phyloP scores from a whole-genome alignment of 768 basidiomycete species.

The Russula sp. region DNA sequence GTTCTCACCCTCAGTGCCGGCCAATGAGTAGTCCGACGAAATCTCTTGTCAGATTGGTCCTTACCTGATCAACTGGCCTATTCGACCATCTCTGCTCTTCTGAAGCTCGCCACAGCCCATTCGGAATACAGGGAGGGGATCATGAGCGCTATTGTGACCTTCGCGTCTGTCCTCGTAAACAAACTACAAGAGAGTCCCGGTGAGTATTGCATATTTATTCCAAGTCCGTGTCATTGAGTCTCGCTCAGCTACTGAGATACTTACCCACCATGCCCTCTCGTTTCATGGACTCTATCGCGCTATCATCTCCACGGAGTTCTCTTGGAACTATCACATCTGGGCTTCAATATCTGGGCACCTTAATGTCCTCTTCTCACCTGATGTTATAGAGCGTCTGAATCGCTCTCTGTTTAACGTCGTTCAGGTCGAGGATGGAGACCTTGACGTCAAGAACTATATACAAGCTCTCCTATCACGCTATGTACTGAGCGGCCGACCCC shows the following conservation, averaged over 20 bases:
- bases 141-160: slow-evolving; percentile 53
- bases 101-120: slow-evolving; percentile 56
- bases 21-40: background rate
- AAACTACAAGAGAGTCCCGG: slow-evolving; percentile 49
- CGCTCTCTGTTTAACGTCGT: slow-evolving; percentile 57
- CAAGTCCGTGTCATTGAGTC: background rate
- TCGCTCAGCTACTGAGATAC: slow-evolving; percentile 54
- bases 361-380: slow-evolving; percentile 55
- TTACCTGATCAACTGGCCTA: slow-evolving; percentile 80
- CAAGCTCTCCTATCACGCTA: slow-evolving; percentile 73
- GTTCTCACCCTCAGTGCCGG: slow-evolving; percentile 9
- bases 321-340: slow-evolving; percentile 71
- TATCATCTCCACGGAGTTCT: slow-evolving; percentile 68
- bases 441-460: slow-evolving; percentile 51
- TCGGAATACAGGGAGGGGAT: slow-evolving; percentile 44
- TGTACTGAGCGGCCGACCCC: slow-evolving; percentile 64
- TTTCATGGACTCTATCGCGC: slow-evolving; percentile 86
- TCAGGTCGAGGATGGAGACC: slow-evolving; percentile 47
- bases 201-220: slow-evolving; percentile 33
- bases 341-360: slow-evolving; percentile 46
- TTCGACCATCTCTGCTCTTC: slow-evolving; percentile 69
- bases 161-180: slow-evolving; percentile 51
- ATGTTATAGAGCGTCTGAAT: slow-evolving; percentile 67
- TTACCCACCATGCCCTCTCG: slow-evolving; percentile 73
- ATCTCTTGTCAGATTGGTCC: slow-evolving; percentile 62